Base-by-base conservation (phyloP, 176 grass and related monocot species). In the Juncus inflexus region DNA sequence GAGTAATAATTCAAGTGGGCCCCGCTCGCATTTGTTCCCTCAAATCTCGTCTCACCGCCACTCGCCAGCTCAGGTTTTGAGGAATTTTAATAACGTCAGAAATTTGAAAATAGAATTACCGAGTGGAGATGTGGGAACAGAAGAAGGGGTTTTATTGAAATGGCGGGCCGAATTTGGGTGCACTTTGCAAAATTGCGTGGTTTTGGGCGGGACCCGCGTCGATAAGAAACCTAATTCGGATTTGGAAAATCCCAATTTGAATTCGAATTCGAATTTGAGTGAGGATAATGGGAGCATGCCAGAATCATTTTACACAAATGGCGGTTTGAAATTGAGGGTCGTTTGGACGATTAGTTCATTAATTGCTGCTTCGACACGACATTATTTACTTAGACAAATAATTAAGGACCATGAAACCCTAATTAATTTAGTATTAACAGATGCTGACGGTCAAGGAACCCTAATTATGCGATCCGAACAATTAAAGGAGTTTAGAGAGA, bases 291-390 rank as follows among this genome's bases (percentile, higher is more conserved):
- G 90, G 42, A 84, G 70, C 80, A 95, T 95, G 77, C 90, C 90
- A 3, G 90, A 95, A 49, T 90, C 90, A 5, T 95, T 95, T 80
- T 95, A 95, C 8, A 95, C 86, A 61, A 90, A 95, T 10, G 83
- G 90, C 1, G 86, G 90, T 9, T 78, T 95, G 50, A 95, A 95
- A 52, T 84, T 95, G 6, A 80, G 90, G n/a, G 90, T 95, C 1
- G 90, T 95, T 1, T 95, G 90, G 90, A 84, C 86, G 9, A 95
- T 95, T 77, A 95, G 90, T 74, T 95, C 86, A 15, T 45, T 95
- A 38, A 84, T 95, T 15, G 90, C 86, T 0, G 86, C 90, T 37
- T 95, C 90, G 15, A 95, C 90, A 2, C 70, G 90, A 64, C 90
- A 95, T 37, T 95, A 87, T 58, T 81, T 95, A 43, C 83, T 95